Base-by-base conservation (phyloP, 2,329 filamentous ascomycete species). In the Diaporthe longicolla region DNA sequence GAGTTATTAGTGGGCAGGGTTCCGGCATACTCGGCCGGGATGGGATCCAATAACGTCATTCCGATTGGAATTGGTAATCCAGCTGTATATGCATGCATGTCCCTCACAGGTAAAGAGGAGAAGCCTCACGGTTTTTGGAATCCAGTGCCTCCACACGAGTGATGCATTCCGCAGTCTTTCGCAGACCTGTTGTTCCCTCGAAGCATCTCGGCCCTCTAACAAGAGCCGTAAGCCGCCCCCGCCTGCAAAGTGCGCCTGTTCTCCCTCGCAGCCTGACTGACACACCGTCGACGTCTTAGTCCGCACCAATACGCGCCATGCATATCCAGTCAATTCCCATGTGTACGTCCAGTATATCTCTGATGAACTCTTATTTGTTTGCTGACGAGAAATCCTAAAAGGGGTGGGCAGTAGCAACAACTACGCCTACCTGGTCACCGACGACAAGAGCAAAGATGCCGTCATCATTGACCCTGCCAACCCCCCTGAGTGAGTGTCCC, bases 271-370 rank as follows among this genome's bases (percentile, higher is more conserved):
- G 32, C 19, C n/a, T 11, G 21, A 13, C 35, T 66, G 52, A 65
- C 70, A 71, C 5, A 3, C 10, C 45, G 32, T 24, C 69, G 17
- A 69, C 72, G 6, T 50, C 73, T 63, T 75, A 84, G 83, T 79
- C 80, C 73, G 77, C 79, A 69, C 77, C 76, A 73, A 73, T 79
- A 71, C 88, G 89, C 85, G 85, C 85, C 78, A 97, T 97, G 94
- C 93, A 96, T 90, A 93, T 96, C 85, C 90, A 94, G 84, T 93
- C 93, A 78, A 96, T 97, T 84, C 93, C 94, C 73, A 96, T 97
- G 93, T 96, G 94, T 95, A 90, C 81, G 91, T 86, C 75, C 57
- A n/a, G 26, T 21, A 10, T 35, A 5, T 70, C 19, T n/a, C n/a
- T 6, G 4, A 29, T 54, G 17, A 6, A 13, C 52, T 0, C 17